Percentiles rank a stretch among this genome's conserved stretches.
Evolutionary conservation across 1,284 basidiomycete species (phyloP).

Genomic region (Trametes sp.): DNA sequence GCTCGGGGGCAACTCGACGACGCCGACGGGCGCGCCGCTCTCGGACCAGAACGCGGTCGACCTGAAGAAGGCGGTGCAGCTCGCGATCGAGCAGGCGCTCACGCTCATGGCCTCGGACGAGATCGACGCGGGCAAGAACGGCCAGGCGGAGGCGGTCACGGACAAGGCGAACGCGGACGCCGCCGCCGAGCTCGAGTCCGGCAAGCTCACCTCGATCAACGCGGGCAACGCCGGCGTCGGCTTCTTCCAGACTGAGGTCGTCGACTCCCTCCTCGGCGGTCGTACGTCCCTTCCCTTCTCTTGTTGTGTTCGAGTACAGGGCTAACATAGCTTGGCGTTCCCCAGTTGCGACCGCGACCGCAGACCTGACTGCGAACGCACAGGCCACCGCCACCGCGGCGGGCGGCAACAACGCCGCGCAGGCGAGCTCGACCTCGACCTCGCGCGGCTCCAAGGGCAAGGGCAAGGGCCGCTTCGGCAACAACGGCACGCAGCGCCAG

Average conservation of each 20-base stretch:
- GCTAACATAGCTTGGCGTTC: background rate
- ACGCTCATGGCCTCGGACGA: conserved; percentile 7
- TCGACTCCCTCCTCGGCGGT: conserved; percentile 19
- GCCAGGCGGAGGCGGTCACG: conserved; percentile 16
- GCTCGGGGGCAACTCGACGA: conserved; percentile 20
- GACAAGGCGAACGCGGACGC: conserved; percentile 20
- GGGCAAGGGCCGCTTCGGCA: conserved; percentile 5
- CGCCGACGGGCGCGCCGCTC: conserved; percentile 6
- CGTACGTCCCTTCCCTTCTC: background rate
- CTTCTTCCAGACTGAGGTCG: conserved; percentile 18
- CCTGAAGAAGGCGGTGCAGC: conserved; percentile 19
- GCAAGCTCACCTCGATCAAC: conserved; percentile 20
- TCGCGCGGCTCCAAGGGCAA: background rate
- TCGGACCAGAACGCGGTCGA: conserved; percentile 16
- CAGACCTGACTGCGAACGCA: conserved; percentile 6
- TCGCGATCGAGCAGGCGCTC: conserved; percentile 19
- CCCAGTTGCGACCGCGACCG: conserved; percentile 14
- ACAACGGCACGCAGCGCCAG: background rate
- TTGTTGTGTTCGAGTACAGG: background rate
- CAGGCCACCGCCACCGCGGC: conserved; percentile 11
- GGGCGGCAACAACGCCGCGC: background rate
- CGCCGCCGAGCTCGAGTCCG: background rate
- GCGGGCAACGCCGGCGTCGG: conserved; percentile 21
- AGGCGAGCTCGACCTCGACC: conserved; percentile 4
- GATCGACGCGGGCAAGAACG: conserved; percentile 17